Base-by-base conservation (phyloP, 371 early-diverging fungal species). In the Entomophthora muscae region DNA sequence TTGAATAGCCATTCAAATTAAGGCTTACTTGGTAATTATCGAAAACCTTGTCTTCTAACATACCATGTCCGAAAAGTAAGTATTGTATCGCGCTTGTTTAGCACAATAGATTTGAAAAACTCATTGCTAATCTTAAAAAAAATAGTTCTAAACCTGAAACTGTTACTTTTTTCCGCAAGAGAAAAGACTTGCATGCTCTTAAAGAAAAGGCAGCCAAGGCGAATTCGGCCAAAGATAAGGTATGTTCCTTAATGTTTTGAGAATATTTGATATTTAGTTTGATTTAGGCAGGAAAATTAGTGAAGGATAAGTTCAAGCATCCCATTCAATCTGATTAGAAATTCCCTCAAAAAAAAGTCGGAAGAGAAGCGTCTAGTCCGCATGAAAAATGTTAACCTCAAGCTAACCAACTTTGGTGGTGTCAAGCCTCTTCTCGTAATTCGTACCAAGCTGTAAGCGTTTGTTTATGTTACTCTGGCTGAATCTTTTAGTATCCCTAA, bases 91-190 rank as follows among this genome's bases (percentile, higher is more conserved):
- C n/a, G n/a, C n/a, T n/a, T n/a, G n/a, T n/a, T n/a, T n/a, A n/a
- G n/a, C n/a, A n/a, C n/a, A n/a, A n/a, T n/a, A n/a, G n/a, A n/a
- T n/a, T n/a, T n/a, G n/a, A n/a, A n/a, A n/a, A n/a, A n/a, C n/a
- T n/a, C n/a, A n/a, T n/a, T n/a, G n/a, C n/a, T n/a, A n/a, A n/a
- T n/a, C n/a, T n/a, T n/a, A n/a, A n/a, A n/a, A n/a, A n/a, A n/a
- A n/a, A n/a, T n/a, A n/a, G n/a, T n/a, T n/a, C n/a, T n/a, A n/a
- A n/a, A n/a, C n/a, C n/a, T n/a, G n/a, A n/a, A n/a, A n/a, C n/a
- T n/a, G 57, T 57, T 57, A 57, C 57, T 61, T 2, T 61, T 1
- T 61, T 61, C 23, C 22, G 32, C 1, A 61, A 61, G 28, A n/a
- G 61, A 27, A 61, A 32, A 51, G 32, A 30, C 17, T 52, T 52